phyloP scores from a whole-genome alignment of 768 basidiomycete species.

The Tulasnella calospora region DNA sequence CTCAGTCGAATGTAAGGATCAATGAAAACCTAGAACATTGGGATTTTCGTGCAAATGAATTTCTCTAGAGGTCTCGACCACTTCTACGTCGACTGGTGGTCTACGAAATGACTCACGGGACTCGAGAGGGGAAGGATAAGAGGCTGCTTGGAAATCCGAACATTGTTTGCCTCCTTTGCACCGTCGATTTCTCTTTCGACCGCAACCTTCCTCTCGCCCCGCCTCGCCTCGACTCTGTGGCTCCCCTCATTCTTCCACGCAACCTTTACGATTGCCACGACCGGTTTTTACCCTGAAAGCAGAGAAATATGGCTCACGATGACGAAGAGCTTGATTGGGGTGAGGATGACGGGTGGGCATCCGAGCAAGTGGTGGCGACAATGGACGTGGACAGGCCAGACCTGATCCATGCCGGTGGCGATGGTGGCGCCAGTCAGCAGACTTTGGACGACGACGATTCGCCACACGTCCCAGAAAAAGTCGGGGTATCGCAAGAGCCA shows the following conservation, averaged over 20 bases:
- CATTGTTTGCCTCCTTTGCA: not conserved
- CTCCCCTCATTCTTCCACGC: not conserved
- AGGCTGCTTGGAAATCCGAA: not conserved
- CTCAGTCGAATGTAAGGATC: not conserved
- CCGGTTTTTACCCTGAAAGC: not conserved
- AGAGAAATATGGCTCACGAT: constrained; percentile 1
- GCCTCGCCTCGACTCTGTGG: not conserved
- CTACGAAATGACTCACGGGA: constrained; percentile 2
- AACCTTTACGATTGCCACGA: not conserved
- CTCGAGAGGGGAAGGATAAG: not conserved
- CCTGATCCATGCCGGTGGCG: not conserved
- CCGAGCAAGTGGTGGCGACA: not conserved
- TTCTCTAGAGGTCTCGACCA: not conserved
- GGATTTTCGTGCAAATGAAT: not conserved
- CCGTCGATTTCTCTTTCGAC: constrained; percentile 2
- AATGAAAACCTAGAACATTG: not conserved
- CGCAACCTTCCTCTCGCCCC: not conserved
- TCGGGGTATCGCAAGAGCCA: not conserved
- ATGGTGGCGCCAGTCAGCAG: not conserved
- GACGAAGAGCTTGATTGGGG: constrained; percentile 20
- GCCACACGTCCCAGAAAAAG: not conserved
- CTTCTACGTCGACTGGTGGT: not conserved
- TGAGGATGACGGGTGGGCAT: not conserved
- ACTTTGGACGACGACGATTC: not conserved
- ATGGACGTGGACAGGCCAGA: constrained; percentile 13